Base-by-base conservation (phyloP, 805 yeast genomes). In the Ogataea glucozyma region DNA sequence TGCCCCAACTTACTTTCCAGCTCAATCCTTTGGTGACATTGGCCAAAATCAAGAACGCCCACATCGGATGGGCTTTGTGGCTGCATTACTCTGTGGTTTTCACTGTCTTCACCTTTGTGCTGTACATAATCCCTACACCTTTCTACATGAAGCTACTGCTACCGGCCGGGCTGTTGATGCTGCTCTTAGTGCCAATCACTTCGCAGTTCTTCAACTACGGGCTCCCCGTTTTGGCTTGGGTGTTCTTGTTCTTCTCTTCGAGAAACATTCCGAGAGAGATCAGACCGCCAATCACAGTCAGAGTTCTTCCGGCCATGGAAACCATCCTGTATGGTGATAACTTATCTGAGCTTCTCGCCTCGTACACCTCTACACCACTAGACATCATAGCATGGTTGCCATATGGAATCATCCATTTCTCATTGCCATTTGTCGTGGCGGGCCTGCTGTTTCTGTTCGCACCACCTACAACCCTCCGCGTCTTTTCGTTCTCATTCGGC, bases 341-440 rank as follows among this genome's bases (percentile, higher is more conserved):
- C 64, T 72, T 93, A 54, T 81, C 90, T 40, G 88, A 85, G 57
- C 79, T 91, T 16, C 72, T 90, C 56, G 95, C 97, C 1, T 78
- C 91, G 6, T 71, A 82, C 13, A 82, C 85, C 16, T 77, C 73
- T 44, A 65, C 86, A 1, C 57, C 81, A 6, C 69, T 88, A 38
- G 98, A 91, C 60, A 69, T 91, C 7, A 54, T 88, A 31, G 96
- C 97, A 6, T 91, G 97, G 97, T 61, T 93, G 26, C 98, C 99
- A 1, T 91, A 91, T 61, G 99, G 99, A 2, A 61, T 93, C 11
- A 71, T 87, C 44, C 99, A 91, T 67, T 91, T 87, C 57, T 80
- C 86, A n/a, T 77, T 88, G 11, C 98, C 99, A 3, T 88, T 90
- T 59, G 78, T 91, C 4, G 86, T 87, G 30, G 91, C 97, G 0